Evolutionary conservation across 257 asterid species (phyloP), one percentile per base, ranked within the genome.

Genomic region (Solanum virginianum): DNA sequence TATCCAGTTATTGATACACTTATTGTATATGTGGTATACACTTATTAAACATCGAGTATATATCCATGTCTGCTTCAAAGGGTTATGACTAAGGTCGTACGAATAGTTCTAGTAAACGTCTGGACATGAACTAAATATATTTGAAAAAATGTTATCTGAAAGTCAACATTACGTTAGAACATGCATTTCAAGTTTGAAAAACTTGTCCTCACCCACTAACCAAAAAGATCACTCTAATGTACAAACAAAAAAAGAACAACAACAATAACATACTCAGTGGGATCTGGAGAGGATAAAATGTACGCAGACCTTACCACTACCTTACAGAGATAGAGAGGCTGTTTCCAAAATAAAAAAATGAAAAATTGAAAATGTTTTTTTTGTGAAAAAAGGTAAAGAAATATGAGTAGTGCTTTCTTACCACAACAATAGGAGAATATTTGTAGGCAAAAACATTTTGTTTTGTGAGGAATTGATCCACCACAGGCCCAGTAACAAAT

Each of bases 381-480:
- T 57, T 57, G 22, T 0, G 20, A 3, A 24, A 15, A 15, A 1
- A 26, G 5, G 11, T 55, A 55, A 59, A 22, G 20, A 12, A 53
- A 39, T 75, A 39, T 10, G 18, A n/a, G 3, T 15, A 26, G 45
- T 55, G 13, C 22, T 22, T 55, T 81, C 87, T 14, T 90, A 95
- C 98, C 97, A 92, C 26, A 20, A 95, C 93, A 18, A 91, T 9
- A 14, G 97, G 91, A 7, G 98, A 90, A 82, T 95, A 95, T 10
- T 89, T 94, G 91, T 88, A 91, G 36, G 93, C 93, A 18, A 94
- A 95, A 69, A 95, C 98, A 74, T 86, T 95, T 79, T 92, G 91
- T 20, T 92, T 91, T 63, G 99, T 94, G 36, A 95, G 93, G 81
- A 80, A 92, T 79, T 91, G 95, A 81, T 95, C 99, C 20, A 94